Evolutionary conservation across 495 filamentous ascomycete genomes (phyloP), one percentile per base, ranked within the genome.

Genomic region (Barbatosphaeria neglecta): DNA sequence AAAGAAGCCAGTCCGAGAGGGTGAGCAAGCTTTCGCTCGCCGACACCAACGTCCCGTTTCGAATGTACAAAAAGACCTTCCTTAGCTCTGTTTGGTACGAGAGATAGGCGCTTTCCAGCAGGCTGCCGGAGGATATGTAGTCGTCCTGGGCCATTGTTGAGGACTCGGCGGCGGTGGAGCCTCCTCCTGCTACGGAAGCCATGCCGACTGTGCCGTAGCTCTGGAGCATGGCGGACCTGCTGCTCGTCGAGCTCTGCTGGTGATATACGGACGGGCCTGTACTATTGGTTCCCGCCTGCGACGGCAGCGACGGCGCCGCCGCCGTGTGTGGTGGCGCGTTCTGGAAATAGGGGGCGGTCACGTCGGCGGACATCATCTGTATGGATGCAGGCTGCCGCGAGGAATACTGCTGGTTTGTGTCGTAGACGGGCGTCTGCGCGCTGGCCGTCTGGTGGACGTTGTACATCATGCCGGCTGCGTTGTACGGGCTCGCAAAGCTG

Each of bases 1-100:
- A 75, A 50, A 95, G 65, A 38, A 98, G 68, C 86, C 88, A 96
- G 47, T 85, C 78, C 19, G 89, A 93, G 52, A 95, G 77, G 47
- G 81, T 72, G 41, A 93, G 63, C 22, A 98, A 70, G 15, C 81
- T 82, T 50, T 72, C 70, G 51, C 82, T 82, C 25, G 88, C 86
- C 45, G 86, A 76, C 31, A 75, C 70, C 55, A 98, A 73, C 49
- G 75, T 65, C n/a, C 86, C 84, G 50, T 77, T 76, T 46, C 77
- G 80, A 44, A 83, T 83, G 50, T 84, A 75, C 52, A 84, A 79
- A 56, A 93, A 92, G 17, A 85, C 84, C 38, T 73, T 75, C 58
- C 79, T 79, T 41, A 97, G 62, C 5, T 77, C 77, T 39, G 68
- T 72, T 53, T 90, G 85, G 57, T 93, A 96, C 44, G 77, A 70